Evolutionary conservation across 768 basidiomycete species (phyloP).

Genomic region (Russula brevipes): DNA sequence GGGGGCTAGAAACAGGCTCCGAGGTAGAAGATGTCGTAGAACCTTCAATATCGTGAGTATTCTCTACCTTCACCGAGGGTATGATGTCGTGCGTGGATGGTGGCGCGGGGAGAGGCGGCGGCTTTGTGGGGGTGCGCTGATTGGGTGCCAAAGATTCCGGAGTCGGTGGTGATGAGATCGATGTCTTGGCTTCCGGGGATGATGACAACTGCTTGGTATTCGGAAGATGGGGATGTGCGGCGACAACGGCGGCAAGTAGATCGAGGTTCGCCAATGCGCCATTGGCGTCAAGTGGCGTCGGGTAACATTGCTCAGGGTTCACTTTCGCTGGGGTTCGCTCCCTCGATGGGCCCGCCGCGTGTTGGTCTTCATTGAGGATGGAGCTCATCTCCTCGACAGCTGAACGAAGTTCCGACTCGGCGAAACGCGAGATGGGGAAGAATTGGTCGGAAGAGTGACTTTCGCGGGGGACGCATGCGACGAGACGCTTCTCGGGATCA

Average conservation of each 20-base stretch:
- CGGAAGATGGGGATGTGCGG: constrained; percentile 17
- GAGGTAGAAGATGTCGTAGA: constrained; percentile 20
- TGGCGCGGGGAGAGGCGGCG: background rate
- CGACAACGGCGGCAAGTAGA: constrained; percentile 21
- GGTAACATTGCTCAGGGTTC: constrained; percentile 5
- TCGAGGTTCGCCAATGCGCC: constrained; percentile 18
- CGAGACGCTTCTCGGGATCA: constrained; percentile 50
- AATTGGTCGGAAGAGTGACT: constrained; percentile 15
- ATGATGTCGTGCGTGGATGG: background rate
- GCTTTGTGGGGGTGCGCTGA: background rate
- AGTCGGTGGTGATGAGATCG: background rate
- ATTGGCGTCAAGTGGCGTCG: background rate
- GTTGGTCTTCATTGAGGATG: constrained; percentile 8
- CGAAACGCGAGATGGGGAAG: constrained; percentile 20
- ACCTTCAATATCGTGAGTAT: constrained; percentile 13
- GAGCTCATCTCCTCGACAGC: constrained; percentile 17
- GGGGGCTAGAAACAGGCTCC: constrained; percentile 19
- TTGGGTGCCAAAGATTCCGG: background rate
- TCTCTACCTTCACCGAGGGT: constrained; percentile 12
- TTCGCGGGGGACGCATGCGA: constrained; percentile 53
- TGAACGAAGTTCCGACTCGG: constrained; percentile 18
- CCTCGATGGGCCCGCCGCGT: constrained; percentile 11
- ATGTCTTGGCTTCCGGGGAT: constrained; percentile 5
- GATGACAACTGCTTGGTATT: background rate
- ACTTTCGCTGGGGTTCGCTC: constrained; percentile 2